A percentile compares a stretch with the other conserved stretches of the same genome.
These are phyloP conservation scores for Hermanozyma aechmeae DNA, from an alignment of 805 yeast species.

Conservation along the genomic window DNA sequence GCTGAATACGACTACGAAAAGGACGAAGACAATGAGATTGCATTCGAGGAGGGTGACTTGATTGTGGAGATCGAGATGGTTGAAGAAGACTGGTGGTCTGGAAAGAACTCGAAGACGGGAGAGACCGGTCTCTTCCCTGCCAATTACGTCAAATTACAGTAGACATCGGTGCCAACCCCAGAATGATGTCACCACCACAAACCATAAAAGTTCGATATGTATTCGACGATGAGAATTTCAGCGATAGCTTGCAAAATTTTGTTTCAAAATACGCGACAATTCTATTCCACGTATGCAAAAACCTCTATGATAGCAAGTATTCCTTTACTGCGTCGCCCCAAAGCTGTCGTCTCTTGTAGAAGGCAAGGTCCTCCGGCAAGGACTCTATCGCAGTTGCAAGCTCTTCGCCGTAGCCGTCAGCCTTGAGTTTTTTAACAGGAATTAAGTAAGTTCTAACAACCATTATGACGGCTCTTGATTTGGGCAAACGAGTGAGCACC, in stretches of 20 bases:
- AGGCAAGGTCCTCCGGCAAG: slow-evolving; percentile 29
- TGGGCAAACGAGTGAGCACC: slow-evolving; percentile 25
- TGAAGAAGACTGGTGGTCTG: slow-evolving; percentile 98
- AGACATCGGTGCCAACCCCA: no score
- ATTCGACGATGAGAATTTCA: no score
- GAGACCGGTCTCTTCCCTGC: slow-evolving; percentile 85
- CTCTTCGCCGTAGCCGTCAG: slow-evolving; percentile 23
- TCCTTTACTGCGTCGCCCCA: slow-evolving; percentile 33
- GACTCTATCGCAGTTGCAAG: slow-evolving; percentile 24
- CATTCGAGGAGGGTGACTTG: slow-evolving; percentile 74
- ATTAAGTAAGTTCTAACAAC: slow-evolving; percentile 29
- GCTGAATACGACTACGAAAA: slow-evolving; percentile 82
- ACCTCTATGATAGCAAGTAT: no score
- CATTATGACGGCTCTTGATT: slow-evolving; percentile 25
- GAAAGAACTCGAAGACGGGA: slow-evolving; percentile 57
- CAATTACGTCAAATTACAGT: slow-evolving; percentile 52
- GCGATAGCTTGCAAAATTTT: no score
- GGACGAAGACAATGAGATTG: slow-evolving; percentile 84
- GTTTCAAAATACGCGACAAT: no score
- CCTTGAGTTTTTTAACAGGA: slow-evolving; percentile 17
- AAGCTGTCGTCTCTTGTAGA: slow-evolving; percentile 23
- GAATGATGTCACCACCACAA: no score
- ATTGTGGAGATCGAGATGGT: slow-evolving; percentile 79
- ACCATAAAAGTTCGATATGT: no score
- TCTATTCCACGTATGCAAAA: no score